These are phyloP conservation scores for Colletotrichum nymphaeae DNA, from an alignment of 2,329 filamentous ascomycete genomes.

Conservation along the genomic window DNA sequence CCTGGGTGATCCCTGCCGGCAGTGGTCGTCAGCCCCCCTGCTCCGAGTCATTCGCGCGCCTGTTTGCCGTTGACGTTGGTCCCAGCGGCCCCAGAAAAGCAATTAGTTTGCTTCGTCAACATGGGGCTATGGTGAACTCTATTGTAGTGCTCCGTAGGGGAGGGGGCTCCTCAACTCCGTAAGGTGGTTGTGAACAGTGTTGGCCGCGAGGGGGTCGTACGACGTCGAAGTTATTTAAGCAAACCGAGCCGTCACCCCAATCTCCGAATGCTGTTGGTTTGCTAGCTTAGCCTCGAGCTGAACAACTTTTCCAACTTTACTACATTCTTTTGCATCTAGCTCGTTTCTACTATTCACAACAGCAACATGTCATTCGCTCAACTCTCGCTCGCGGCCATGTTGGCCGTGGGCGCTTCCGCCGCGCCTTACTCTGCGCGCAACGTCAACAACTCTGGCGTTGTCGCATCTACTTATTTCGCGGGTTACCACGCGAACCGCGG, in stretches of 20 bases:
- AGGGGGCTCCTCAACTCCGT: neutral
- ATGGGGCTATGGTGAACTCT: conserved; percentile 33
- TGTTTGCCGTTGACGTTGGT: neutral
- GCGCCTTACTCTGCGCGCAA: neutral
- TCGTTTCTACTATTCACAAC: neutral
- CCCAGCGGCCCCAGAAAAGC: conserved; percentile 15
- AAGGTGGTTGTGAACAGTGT: neutral
- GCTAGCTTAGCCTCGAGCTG: conserved; percentile 1
- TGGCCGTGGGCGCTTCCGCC: conserved; percentile 26
- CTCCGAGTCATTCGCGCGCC: conserved; percentile 26
- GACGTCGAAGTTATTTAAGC: neutral
- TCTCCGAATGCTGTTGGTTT: neutral
- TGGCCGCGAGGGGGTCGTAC: neutral
- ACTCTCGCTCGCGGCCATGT: conserved; percentile 16
- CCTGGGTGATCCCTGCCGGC: conserved; percentile 20
- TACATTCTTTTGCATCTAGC: conserved; percentile 13
- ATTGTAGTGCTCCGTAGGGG: conserved; percentile 6
- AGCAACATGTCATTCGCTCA: conserved; percentile 26
- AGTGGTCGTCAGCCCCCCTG: neutral
- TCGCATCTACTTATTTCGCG: conserved; percentile 28
- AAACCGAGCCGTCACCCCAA: neutral
- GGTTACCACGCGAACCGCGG: conserved; percentile 31
- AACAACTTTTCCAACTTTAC: neutral
- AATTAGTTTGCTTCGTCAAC: conserved; percentile 32
- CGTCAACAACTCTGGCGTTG: conserved; percentile 3